These are phyloP conservation scores for Trypanosoma melophagium DNA, from an alignment of 208 protist species.

Conservation along the genomic window DNA sequence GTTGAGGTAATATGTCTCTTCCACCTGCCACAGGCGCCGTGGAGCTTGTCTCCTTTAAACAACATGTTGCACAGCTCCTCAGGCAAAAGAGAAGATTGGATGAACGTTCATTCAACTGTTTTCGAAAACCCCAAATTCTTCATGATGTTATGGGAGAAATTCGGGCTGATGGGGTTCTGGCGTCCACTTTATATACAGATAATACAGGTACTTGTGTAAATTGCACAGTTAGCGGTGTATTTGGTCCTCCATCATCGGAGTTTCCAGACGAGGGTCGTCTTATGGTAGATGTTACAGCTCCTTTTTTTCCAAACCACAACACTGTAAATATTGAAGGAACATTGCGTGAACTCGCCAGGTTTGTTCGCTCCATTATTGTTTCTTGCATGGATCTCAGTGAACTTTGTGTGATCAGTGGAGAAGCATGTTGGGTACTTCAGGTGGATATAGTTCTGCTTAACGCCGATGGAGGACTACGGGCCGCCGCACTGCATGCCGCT, in stretches of 20 bases:
- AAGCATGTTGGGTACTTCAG: constrained; percentile 85
- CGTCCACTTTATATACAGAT: constrained; percentile 78
- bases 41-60: constrained; percentile 64
- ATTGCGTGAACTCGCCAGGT: constrained; percentile 75
- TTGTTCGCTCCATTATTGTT: constrained; percentile 54
- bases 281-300: constrained; percentile 61
- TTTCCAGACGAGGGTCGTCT: constrained; percentile 63
- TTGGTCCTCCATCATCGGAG: constrained; percentile 65
- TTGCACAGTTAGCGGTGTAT: constrained; percentile 64
- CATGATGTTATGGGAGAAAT: constrained; percentile 32
- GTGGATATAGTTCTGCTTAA: constrained; percentile 66
- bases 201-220: constrained; percentile 57
- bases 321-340: constrained; percentile 39
- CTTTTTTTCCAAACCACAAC: constrained; percentile 44
- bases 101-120: constrained; percentile 39
- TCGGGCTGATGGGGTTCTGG: constrained; percentile 32
- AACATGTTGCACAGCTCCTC: constrained; percentile 49
- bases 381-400: constrained; percentile 55
- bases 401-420: constrained; percentile 58
- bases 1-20: constrained; percentile 56
- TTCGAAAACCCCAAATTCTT: constrained; percentile 54
- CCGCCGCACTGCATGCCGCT: constrained; percentile 58
- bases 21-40: constrained; percentile 75
- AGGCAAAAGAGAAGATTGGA: constrained; percentile 49
- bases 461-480: constrained; percentile 74